Conservation (phyloP, 306 rosid genomes). For the Ochetophila trinervis region DNA sequence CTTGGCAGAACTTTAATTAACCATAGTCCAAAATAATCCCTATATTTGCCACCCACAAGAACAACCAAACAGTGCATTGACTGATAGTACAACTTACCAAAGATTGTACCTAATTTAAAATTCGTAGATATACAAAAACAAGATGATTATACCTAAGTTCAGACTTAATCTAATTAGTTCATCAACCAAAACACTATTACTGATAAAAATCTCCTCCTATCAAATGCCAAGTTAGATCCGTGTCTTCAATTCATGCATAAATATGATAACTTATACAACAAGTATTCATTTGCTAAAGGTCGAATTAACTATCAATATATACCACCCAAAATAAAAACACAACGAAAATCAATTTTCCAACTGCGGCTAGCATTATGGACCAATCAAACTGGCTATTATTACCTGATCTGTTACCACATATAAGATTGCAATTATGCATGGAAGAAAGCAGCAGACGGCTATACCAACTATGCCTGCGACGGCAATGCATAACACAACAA, state of each 20-base stretch:
- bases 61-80: background rate
- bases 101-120: no score
- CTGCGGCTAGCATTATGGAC: background rate
- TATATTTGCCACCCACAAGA: background rate
- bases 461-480: conserved; percentile 86
- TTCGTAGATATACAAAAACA: no score
- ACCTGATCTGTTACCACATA: conserved; percentile 80
- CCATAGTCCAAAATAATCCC: background rate
- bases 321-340: background rate
- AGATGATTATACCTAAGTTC: no score
- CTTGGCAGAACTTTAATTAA: background rate
- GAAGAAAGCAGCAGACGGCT: conserved; percentile 95
- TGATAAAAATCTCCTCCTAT: no score
- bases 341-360: background rate
- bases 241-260: no score
- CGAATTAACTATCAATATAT: background rate
- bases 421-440: conserved; percentile 83
- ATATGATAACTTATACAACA: background rate
- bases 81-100: background rate
- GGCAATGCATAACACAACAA: conserved; percentile 72
- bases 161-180: no score
- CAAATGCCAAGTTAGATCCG: no score
- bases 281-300: background rate
- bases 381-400: background rate
- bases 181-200: no score